Percentiles rank a stretch among this genome's conserved stretches.
phyloP scores from a whole-genome alignment of 331 rosid genomes.

The Prunus yedoensis region DNA sequence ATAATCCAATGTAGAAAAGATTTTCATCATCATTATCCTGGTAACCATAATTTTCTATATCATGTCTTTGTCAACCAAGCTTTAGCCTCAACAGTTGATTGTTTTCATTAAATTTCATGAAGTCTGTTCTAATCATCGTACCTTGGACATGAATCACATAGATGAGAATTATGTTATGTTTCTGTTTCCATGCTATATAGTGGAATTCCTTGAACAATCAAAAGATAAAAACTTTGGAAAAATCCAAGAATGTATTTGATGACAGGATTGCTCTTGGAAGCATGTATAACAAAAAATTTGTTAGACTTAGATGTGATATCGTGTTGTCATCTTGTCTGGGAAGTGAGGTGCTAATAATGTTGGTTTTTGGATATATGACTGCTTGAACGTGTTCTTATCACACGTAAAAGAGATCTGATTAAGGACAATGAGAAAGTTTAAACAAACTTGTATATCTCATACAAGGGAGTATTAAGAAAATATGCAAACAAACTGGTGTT shows the following conservation, averaged over 20 bases:
- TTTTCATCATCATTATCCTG: background rate
- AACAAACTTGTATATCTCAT: background rate
- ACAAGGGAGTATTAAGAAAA: background rate
- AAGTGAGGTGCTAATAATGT: constrained; percentile 4
- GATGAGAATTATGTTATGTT: background rate
- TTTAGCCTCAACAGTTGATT: background rate
- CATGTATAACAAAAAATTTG: background rate
- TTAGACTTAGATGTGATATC: constrained; percentile 13
- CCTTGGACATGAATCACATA: background rate
- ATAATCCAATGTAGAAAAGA: background rate
- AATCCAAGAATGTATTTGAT: background rate
- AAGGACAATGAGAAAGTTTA: constrained; percentile 7
- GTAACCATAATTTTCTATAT: background rate
- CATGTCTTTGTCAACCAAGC: background rate
- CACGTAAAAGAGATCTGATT: background rate
- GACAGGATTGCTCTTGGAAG: constrained; percentile 15
- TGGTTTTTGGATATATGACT: constrained; percentile 7
- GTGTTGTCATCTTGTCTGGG: background rate
- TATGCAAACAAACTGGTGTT: background rate
- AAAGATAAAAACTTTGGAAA: background rate
- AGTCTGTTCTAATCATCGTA: background rate
- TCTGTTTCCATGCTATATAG: background rate
- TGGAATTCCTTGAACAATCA: background rate
- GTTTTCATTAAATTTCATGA: background rate
- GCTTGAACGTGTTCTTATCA: background rate